These are phyloP conservation scores for Priceomyces melissophilus DNA, from an alignment of 805 yeast species.

Conservation along the genomic window DNA sequence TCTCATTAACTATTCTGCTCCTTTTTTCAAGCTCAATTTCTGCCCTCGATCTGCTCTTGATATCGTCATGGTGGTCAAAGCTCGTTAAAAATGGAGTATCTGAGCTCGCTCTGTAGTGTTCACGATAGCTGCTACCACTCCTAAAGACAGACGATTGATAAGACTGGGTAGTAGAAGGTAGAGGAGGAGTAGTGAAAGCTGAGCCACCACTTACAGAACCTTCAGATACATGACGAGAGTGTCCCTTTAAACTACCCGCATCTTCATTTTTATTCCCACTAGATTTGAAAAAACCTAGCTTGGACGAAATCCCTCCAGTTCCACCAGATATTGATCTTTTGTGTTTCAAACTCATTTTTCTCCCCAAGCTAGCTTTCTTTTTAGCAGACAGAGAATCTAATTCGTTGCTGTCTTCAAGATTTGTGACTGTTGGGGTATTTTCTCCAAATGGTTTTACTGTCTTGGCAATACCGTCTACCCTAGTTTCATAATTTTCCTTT, in stretches of 20 bases:
- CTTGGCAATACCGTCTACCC: slow-evolving; percentile 5
- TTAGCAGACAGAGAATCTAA: slow-evolving; percentile 9
- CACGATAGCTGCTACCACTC: slow-evolving; percentile 10
- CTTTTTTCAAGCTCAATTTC: slow-evolving; percentile 38
- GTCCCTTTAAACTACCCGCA: slow-evolving; percentile 16
- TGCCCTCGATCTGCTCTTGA: slow-evolving; percentile 18
- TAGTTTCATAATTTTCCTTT: slow-evolving; percentile 2
- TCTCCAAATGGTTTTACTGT: slow-evolving; percentile 5
- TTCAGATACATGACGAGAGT: slow-evolving; percentile 39
- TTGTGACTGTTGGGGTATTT: slow-evolving; percentile 33
- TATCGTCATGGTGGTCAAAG: slow-evolving; percentile 11
- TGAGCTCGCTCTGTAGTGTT: slow-evolving; percentile 42
- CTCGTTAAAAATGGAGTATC: slow-evolving; percentile 34
- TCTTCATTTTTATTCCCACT: slow-evolving; percentile 12
- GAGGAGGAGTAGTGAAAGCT: slow-evolving; percentile 44
- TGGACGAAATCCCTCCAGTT: slow-evolving; percentile 19
- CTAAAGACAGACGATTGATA: slow-evolving; percentile 5
- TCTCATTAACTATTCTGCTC: slow-evolving; percentile 21
- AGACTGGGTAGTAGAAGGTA: slow-evolving; percentile 32
- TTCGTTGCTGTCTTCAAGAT: slow-evolving; percentile 24
- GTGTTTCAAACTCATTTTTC: slow-evolving; percentile 33
- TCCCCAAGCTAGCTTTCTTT: slow-evolving; percentile 26
- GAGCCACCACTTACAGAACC: slow-evolving; percentile 29
- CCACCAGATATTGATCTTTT: slow-evolving; percentile 41
- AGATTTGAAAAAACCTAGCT: slow-evolving; percentile 33